Evolutionary conservation across 805 yeast species (phyloP).

Genomic region (Saccharomycopsis synnaedendra): DNA sequence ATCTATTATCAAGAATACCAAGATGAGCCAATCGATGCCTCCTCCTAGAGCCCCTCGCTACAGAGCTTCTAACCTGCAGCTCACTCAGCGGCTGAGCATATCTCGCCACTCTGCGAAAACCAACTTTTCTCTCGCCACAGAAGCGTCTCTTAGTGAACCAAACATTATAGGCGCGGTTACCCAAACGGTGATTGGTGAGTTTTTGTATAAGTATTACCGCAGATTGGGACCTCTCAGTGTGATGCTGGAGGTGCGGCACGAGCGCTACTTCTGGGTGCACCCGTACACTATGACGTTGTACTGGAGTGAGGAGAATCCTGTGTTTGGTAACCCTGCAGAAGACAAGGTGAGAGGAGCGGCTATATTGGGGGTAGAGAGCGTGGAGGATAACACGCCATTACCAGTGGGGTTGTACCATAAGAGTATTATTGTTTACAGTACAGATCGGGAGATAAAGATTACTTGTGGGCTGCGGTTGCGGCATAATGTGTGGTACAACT

Average conservation of each 20-base stretch:
- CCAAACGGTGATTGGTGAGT: conserved; percentile 91
- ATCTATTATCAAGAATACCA: background rate
- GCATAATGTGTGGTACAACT: conserved; percentile 86
- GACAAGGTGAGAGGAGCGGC: conserved; percentile 71
- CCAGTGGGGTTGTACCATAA: conserved; percentile 85
- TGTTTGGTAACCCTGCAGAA: conserved; percentile 51
- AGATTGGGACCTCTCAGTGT: conserved; percentile 61
- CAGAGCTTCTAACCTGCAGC: conserved; percentile 7
- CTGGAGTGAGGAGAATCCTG: conserved; percentile 82
- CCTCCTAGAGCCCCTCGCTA: conserved; percentile 10
- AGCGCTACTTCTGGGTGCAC: conserved; percentile 91
- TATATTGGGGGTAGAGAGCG: conserved; percentile 65
- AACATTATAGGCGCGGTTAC: conserved; percentile 79
- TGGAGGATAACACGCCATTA: conserved; percentile 74
- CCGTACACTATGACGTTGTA: conserved; percentile 85
- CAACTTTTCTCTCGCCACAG: conserved; percentile 34
- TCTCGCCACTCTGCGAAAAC: conserved; percentile 23
- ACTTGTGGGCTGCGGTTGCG: conserved; percentile 84
- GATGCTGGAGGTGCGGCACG: conserved; percentile 73
- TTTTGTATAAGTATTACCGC: conserved; percentile 73
- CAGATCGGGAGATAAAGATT: conserved; percentile 51
- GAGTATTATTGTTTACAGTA: conserved; percentile 64
- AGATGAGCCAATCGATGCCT: conserved; percentile 3
- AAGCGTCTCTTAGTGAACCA: conserved; percentile 53
- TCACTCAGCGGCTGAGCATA: conserved; percentile 10